Evolutionary conservation across 2,329 filamentous ascomycete species (phyloP), one percentile per base, ranked within the genome.

Genomic region (Ambrosiella beaveri): DNA sequence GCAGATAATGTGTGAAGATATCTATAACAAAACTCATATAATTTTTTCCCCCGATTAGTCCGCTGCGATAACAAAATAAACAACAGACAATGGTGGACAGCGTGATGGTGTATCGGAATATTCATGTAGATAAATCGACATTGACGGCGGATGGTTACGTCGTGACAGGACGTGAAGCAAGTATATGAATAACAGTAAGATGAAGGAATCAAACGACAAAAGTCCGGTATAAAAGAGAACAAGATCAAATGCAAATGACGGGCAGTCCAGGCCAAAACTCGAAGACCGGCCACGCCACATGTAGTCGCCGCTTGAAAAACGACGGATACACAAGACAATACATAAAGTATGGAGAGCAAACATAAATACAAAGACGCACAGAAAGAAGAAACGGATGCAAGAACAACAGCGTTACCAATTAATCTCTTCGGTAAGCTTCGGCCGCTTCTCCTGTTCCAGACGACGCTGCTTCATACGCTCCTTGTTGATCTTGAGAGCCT

Each of bases 381-480:
- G 37, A n/a, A 58, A 49, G 39, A 57, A 52, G 54, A 56, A 41
- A 35, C 54, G 17, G 39, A 27, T 9, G 49, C 45, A 55, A 44
- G 45, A 59, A 11, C 53, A n/a, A 54, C 38, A 59, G 35, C 17
- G 36, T 64, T 67, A 73, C 71, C 72, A 73, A n/a, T 66, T 66
- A 59, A 73, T 64, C 60, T 73, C 69, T 66, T 73, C 70, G 61
- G 70, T 71, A 49, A 74, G 64, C 51, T 65, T 65, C 60, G 65
- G 66, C 63, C 71, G 63, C 69, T 73, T 72, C 65, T 70, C 67
- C 66, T 91, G 88, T 72, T 88, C 78, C 69, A 81, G 76, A 76
- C 81, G 69, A 64, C 71, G 71, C 65, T 67, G 66, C 63, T 69
- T 67, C 56, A 63, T 61, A 53, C 63, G 62, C 58, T 65, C 63